These are phyloP conservation scores for Annulohypoxylon maeteangense DNA, from an alignment of 495 filamentous ascomycete species.

Conservation along the genomic window DNA sequence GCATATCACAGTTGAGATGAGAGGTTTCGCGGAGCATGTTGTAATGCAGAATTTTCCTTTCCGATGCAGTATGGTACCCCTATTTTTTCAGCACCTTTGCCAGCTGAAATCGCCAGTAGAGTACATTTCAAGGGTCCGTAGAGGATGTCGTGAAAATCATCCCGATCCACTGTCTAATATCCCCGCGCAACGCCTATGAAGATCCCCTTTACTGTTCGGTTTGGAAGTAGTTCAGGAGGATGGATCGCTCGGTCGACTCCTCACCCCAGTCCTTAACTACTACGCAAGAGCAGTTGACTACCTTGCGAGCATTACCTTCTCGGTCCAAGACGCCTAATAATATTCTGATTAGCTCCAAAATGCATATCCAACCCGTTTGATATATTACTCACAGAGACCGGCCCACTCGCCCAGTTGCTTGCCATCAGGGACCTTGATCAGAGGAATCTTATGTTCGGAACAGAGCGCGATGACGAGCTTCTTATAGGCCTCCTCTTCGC, in stretches of 20 bases:
- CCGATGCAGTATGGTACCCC: slow-evolving; percentile 51
- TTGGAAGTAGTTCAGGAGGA: slow-evolving; percentile 99
- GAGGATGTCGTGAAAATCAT: slow-evolving; percentile 46
- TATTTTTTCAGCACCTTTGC: slow-evolving; percentile 49
- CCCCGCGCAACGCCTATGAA: slow-evolving; percentile 41
- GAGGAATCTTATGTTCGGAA: slow-evolving; percentile 97
- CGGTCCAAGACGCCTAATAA: slow-evolving; percentile 90
- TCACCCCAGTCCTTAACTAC: slow-evolving; percentile 99
- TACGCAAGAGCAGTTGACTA: slow-evolving; percentile 99
- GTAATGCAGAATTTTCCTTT: slow-evolving; percentile 46
- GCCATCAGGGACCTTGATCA: slow-evolving; percentile 99
- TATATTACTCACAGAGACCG: slow-evolving; percentile 85
- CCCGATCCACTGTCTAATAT: slow-evolving; percentile 49
- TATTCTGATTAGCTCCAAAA: slow-evolving; percentile 31
- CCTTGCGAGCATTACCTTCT: slow-evolving; percentile 98
- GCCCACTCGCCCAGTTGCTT: slow-evolving; percentile 99
- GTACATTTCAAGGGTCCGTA: slow-evolving; percentile 48
- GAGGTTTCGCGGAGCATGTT: slow-evolving; percentile 6
- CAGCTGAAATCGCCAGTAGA: slow-evolving; percentile 49
- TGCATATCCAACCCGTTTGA: background rate
- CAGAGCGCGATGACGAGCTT: slow-evolving; percentile 98
- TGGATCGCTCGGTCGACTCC: slow-evolving; percentile 96
- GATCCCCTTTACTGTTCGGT: slow-evolving; percentile 68
- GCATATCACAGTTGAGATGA: slow-evolving; percentile 11
- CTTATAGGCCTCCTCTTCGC: slow-evolving; percentile 99